Conservation (phyloP, 345 rosid species). For the Sisymbrium irio region DNA sequence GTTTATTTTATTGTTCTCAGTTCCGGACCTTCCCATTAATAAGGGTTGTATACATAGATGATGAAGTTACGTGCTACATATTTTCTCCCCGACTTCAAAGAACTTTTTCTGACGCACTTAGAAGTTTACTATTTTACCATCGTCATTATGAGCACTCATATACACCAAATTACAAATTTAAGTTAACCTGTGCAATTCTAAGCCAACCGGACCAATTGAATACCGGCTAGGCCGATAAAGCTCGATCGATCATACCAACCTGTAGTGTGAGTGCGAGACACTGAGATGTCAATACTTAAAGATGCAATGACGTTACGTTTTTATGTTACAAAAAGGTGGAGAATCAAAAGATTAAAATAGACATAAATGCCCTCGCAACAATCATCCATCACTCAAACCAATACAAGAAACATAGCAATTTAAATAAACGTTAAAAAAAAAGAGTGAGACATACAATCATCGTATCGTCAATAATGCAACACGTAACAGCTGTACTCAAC, state of each 20-base stretch:
- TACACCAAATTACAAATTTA: too few relatives aligned
- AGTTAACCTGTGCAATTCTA: too few relatives aligned
- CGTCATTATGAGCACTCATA: too few relatives aligned
- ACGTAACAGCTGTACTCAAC: constrained; percentile 45
- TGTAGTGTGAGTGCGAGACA: neutral
- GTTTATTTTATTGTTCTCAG: too few relatives aligned
- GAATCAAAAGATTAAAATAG: neutral
- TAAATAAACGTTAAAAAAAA: neutral
- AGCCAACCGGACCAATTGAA: neutral
- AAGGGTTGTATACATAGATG: too few relatives aligned
- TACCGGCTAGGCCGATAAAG: neutral
- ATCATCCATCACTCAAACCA: neutral
- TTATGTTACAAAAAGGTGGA: too few relatives aligned
- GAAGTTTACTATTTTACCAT: too few relatives aligned
- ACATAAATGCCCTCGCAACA: neutral
- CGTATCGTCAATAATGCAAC: constrained; percentile 34
- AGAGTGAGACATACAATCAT: neutral
- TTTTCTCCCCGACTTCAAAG: too few relatives aligned
- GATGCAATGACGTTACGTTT: too few relatives aligned
- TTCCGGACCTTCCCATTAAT: too few relatives aligned
- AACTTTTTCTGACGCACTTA: too few relatives aligned
- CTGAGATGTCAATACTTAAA: neutral
- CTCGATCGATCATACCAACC: neutral
- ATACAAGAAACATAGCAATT: neutral
- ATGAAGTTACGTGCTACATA: too few relatives aligned